Base-by-base conservation (phyloP, 2,329 filamentous ascomycete genomes). In the Nothopassalora personata region DNA sequence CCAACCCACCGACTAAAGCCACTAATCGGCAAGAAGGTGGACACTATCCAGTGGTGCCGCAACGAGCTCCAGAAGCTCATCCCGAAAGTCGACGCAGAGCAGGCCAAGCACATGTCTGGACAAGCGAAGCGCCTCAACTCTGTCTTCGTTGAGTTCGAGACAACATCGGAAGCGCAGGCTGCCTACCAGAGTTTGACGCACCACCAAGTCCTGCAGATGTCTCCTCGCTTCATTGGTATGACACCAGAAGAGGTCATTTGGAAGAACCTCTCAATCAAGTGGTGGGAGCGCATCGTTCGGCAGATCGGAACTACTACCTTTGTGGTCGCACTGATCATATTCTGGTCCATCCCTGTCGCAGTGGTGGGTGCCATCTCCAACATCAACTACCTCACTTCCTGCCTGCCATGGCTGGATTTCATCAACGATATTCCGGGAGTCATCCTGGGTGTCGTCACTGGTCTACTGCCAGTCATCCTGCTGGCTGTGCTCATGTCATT, bases 11-110 rank as follows among this genome's bases (percentile, higher is more conserved):
- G 84, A 34, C 77, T 87, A 57, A 89, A 88, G 71, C 79, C 88
- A 49, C 80, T 89, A 50, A 83, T 92, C 65, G 89, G 91, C 66
- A 87, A 91, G 71, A 94, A 96, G 73, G 92, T 97, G 15, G 94
- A 99, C 75, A 94, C 91, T 0, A 97, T 99, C 73, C 86, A 93
- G 62, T 97, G 89, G 88, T 89, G 86, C 63, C 88, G 94, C 54
- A 79, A 81, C 1, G 88, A 95, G 73, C 84, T 97, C 54, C 83
- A 87, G 64, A 85, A 86, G 52, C 83, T 95, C 48, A 86, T 88
- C 54, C 87, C 89, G 0, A 81, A 89, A 60, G 86, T 91, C 31
- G 82, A 88, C 53, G 79, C 83, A 46, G 81, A 85, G 27, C 90
- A 94, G 72, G 81, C 79, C 45, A 80, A 82, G 52, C 49, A 51